phyloP scores from a whole-genome alignment of 2,329 filamentous ascomycete genomes.

The Malbranchea cinnamomea region DNA sequence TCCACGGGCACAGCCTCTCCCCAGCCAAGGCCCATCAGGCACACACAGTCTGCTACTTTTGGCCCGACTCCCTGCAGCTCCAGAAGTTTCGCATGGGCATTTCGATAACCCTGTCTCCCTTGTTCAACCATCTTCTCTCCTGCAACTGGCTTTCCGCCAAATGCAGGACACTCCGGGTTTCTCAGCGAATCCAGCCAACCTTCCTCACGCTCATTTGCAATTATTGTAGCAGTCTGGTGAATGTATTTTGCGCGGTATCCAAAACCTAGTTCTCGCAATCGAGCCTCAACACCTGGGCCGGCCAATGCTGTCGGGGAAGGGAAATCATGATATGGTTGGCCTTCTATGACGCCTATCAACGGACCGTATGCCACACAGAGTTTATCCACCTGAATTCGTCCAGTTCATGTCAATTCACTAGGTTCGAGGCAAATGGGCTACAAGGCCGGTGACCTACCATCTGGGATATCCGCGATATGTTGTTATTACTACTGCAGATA shows the following conservation, averaged over 20 bases:
- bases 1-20: constrained; percentile 89
- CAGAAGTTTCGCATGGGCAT: constrained; percentile 68
- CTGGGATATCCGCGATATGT: constrained; percentile 84
- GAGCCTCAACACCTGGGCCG: constrained; percentile 58
- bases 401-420: constrained; percentile 3
- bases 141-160: constrained; percentile 30
- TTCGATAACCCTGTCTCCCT: constrained; percentile 52
- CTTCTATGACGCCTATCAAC: constrained; percentile 54
- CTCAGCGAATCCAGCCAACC: constrained; percentile 65
- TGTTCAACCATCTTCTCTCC: constrained; percentile 35
- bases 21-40: constrained; percentile 92
- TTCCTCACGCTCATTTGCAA: constrained; percentile 50
- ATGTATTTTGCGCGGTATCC: constrained; percentile 93
- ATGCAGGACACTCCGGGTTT: constrained; percentile 57
- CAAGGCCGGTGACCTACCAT: no score
- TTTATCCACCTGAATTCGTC: constrained; percentile 56
- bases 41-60: constrained; percentile 94
- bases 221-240: constrained; percentile 63
- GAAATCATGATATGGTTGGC: constrained; percentile 71
- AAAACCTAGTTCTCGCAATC: constrained; percentile 72
- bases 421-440: no score
- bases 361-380: constrained; percentile 75
- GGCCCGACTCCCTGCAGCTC: constrained; percentile 78
- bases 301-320: constrained; percentile 62
- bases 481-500: constrained; percentile 98